These are phyloP conservation scores for Monilinia laxa DNA, from an alignment of 2,329 filamentous ascomycete genomes.

Conservation along the genomic window DNA sequence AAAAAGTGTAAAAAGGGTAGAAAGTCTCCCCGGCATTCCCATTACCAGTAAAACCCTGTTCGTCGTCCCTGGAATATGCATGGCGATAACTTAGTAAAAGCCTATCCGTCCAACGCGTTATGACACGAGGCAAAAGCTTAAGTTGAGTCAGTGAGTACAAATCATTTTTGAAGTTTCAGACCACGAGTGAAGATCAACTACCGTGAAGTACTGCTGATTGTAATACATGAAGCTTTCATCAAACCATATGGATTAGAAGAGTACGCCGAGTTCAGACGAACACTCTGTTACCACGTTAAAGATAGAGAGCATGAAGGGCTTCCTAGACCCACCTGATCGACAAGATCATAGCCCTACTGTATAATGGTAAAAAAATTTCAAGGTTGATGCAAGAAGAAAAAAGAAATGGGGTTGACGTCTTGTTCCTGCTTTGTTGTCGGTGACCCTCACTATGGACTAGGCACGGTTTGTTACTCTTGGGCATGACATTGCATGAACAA, in stretches of 20 bases:
- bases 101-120: conserved; percentile 8
- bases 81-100: conserved; percentile 15
- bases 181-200: no score
- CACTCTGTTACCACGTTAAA: not conserved
- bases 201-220: not conserved
- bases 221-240: not conserved
- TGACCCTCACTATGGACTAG: not conserved
- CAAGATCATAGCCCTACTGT: not conserved
- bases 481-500: not conserved
- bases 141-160: not conserved
- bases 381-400: conserved; percentile 13
- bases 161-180: not conserved
- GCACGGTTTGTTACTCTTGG: not conserved
- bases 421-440: conserved; percentile 13
- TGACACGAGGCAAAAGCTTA: conserved; percentile 5
- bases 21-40: not conserved
- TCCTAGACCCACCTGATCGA: not conserved
- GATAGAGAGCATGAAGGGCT: not conserved
- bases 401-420: not conserved
- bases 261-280: not conserved
- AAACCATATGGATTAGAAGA: not conserved
- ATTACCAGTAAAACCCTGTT: not conserved
- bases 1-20: not conserved
- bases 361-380: not conserved
- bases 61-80: conserved; percentile 5